These are phyloP conservation scores for Circinella minor DNA, from an alignment of 371 early-diverging fungal species.

Conservation along the genomic window DNA sequence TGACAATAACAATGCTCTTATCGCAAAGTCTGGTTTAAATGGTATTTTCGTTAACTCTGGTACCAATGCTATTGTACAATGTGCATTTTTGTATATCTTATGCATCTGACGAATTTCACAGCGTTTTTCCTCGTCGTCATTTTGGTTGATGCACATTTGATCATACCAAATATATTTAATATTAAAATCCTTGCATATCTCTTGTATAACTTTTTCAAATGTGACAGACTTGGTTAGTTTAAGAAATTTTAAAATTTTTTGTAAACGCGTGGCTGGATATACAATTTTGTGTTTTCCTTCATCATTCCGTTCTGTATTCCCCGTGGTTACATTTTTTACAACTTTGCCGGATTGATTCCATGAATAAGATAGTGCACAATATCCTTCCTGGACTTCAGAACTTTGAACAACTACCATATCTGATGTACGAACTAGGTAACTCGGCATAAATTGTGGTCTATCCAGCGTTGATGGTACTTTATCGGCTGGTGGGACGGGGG, in stretches of 20 bases:
- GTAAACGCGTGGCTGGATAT: neutral
- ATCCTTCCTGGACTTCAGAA: neutral
- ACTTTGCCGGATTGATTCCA: neutral
- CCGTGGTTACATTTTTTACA: neutral
- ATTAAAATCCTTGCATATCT: neutral
- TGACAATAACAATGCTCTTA: too few relatives aligned
- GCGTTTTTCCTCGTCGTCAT: neutral
- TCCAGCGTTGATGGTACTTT: neutral
- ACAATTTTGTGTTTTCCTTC: neutral
- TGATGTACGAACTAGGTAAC: neutral
- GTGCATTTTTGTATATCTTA: neutral
- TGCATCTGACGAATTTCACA: neutral
- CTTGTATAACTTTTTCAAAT: neutral
- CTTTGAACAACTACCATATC: neutral
- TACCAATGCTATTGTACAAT: neutral
- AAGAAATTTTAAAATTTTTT: neutral
- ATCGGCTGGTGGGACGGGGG: neutral
- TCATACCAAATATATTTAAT: neutral
- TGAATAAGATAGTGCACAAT: neutral
- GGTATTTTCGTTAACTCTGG: neutral
- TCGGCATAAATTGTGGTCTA: neutral
- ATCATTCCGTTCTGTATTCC: neutral
- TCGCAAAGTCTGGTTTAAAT: too few relatives aligned
- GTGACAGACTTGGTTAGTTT: neutral
- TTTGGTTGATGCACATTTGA: neutral